Evolutionary conservation across 139 green algal genomes (phyloP).

Genomic region (Zygnema cylindricum): DNA sequence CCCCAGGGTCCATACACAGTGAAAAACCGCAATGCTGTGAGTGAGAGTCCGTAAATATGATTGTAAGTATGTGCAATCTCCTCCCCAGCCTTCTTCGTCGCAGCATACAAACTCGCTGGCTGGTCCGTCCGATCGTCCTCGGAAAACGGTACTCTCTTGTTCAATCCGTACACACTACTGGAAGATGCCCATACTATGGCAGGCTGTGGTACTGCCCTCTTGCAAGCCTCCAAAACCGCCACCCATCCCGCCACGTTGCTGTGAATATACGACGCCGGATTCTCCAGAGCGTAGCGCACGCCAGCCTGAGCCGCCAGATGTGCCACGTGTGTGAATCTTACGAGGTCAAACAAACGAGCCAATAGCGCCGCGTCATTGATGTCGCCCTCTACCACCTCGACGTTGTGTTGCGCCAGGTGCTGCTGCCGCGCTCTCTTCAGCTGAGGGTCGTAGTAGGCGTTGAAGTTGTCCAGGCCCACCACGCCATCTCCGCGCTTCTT

Average conservation of each 20-base stretch:
- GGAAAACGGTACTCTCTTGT: constrained; percentile 73
- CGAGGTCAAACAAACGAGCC: constrained; percentile 69
- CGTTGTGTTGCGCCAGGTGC: constrained; percentile 46
- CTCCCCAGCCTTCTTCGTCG: constrained; percentile 81
- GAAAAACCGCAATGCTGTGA: constrained; percentile 70
- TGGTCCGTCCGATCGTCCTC: constrained; percentile 72
- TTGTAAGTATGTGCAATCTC: constrained; percentile 79
- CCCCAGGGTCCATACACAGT: constrained; percentile 74
- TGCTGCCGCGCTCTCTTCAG: constrained; percentile 73
- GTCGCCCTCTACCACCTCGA: constrained; percentile 71
- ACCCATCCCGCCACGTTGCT: constrained; percentile 78
- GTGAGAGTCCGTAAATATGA: constrained; percentile 74
- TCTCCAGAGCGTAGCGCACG: constrained; percentile 77
- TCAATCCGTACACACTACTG: constrained; percentile 80
- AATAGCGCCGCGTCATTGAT: constrained; percentile 72
- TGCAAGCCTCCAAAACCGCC: constrained; percentile 75
- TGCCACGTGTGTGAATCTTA: constrained; percentile 77
- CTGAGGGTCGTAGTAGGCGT: constrained; percentile 78
- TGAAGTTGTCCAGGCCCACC: constrained; percentile 87
- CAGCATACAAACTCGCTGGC: constrained; percentile 78
- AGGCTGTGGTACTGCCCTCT: constrained; percentile 64
- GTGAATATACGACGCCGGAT: constrained; percentile 77
- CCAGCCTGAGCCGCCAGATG: constrained; percentile 82
- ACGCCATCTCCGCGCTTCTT: constrained; percentile 68
- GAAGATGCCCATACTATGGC: constrained; percentile 78